Evolutionary conservation across 1,284 basidiomycete species (phyloP), one percentile per base, ranked within the genome.

Genomic region (Trichosporon coremiiforme): DNA sequence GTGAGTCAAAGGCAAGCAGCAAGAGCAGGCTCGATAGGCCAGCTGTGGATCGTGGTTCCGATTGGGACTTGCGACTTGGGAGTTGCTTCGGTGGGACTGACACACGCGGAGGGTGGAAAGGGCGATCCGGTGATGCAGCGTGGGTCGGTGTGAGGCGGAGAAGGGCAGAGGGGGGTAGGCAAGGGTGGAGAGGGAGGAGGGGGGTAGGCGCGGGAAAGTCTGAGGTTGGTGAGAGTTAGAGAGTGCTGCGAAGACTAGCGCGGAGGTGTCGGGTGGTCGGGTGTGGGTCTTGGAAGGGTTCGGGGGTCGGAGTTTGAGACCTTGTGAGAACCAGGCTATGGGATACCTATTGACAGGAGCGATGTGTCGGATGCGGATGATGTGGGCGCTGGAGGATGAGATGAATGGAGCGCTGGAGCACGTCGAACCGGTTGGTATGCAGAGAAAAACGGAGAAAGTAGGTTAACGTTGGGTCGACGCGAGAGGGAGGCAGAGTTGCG

Each of bases 291-390:
- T 15, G 31, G 13, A 29, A 62, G 31, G 29, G 17, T 8, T 31
- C 13, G 57, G 57, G 55, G 57, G 57, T 62, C 57, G 57, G 57
- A 62, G 57, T 62, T 62, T 62, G 57, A 62, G 57, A 33, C 57
- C 17, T 9, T 35, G 57, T n/a, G 57, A 62, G 31, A 62, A 33
- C 50, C 50, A 53, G 22, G 17, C 20, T 53, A 25, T 9, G 50
- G 20, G 9, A 22, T 33, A 10, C 22, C 55, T 60, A 60, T 33
- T 60, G 55, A 53, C n/a, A 7, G 57, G 15, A n/a, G 57, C 29
- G 13, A 62, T 62, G 57, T 62, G 33, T 62, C 57, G 57, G 57
- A 62, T 62, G 29, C 29, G 57, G 57, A 33, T 33, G 57, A 62
- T 60, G 57, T 62, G 57, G 57, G 57, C 57, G 50, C 50, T n/a